These are phyloP conservation scores for Phytophthora sansomeana DNA, from an alignment of 352 stramenopile species.

Conservation along the genomic window DNA sequence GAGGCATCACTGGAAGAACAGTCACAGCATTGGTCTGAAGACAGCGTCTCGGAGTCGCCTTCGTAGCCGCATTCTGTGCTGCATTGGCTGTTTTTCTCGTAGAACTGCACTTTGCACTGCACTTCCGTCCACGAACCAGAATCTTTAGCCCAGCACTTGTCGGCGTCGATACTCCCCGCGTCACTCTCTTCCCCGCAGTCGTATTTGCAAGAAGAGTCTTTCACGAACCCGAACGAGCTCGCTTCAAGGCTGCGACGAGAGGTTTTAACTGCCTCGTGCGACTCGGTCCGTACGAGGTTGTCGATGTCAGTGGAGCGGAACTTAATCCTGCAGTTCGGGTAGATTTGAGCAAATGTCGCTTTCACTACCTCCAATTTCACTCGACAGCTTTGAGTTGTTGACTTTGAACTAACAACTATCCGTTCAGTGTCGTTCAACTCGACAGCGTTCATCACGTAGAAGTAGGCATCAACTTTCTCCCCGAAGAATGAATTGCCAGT, in stretches of 20 bases:
- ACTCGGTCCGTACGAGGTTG: slow-evolving; percentile 26
- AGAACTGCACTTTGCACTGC: slow-evolving; percentile 33
- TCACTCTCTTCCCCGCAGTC: slow-evolving; percentile 23
- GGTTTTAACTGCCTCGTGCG: neutral
- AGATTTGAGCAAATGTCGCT: slow-evolving; percentile 32
- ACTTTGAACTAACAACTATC: neutral
- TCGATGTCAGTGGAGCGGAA: slow-evolving; percentile 30
- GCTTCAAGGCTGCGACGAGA: slow-evolving; percentile 17
- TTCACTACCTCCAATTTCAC: slow-evolving; percentile 20
- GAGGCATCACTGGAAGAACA: slow-evolving; percentile 22
- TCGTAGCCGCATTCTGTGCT: slow-evolving; percentile 26
- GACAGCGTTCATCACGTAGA: slow-evolving; percentile 14
- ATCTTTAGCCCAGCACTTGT: slow-evolving; percentile 35
- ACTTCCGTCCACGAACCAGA: slow-evolving; percentile 12
- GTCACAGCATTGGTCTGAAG: slow-evolving; percentile 31
- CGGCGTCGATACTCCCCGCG: slow-evolving; percentile 18
- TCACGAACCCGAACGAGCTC: slow-evolving; percentile 30
- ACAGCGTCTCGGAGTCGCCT: slow-evolving; percentile 14
- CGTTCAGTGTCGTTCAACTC: neutral
- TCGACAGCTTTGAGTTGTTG: slow-evolving; percentile 3
- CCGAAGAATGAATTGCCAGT: slow-evolving; percentile 20
- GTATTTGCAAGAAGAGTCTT: slow-evolving; percentile 23
- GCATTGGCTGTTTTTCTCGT: slow-evolving; percentile 29
- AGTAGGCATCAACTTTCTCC: slow-evolving; percentile 9
- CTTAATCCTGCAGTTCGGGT: slow-evolving; percentile 30